Percentiles rank a stretch among this genome's conserved stretches.
Evolutionary conservation across 768 basidiomycete species (phyloP).

Genomic region (Auriscalpium orientale): DNA sequence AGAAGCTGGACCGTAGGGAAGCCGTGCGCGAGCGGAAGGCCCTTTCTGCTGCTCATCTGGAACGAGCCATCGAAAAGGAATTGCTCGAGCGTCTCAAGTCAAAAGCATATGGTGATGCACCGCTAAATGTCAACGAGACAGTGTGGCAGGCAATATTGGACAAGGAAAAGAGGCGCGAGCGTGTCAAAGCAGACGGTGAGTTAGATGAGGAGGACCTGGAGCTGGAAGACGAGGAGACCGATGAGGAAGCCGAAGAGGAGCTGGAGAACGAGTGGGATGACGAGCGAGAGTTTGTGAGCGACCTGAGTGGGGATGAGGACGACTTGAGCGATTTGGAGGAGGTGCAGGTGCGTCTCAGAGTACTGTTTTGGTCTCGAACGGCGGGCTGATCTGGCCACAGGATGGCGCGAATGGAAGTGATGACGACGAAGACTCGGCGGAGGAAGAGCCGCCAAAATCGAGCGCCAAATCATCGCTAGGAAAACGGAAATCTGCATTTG

Average conservation of each 20-base stretch:
- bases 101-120: conserved; percentile 96
- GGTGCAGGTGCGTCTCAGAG: conserved; percentile 40
- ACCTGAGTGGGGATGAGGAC: conserved; percentile 62
- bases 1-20: conserved; percentile 92
- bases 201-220: conserved; percentile 26
- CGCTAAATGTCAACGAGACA: conserved; percentile 94
- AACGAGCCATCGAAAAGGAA: conserved; percentile 93
- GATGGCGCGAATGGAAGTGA: conserved; percentile 16
- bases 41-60: conserved; percentile 89
- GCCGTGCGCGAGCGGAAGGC: conserved; percentile 92
- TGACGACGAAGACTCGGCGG: conserved; percentile 38
- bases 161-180: conserved; percentile 51
- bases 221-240: conserved; percentile 31
- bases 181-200: conserved; percentile 35
- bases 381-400: background rate
- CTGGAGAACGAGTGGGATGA: conserved; percentile 53
- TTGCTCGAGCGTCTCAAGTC: conserved; percentile 91
- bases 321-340: conserved; percentile 63
- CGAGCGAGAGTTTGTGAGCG: conserved; percentile 63
- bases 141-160: conserved; percentile 94
- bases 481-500: conserved; percentile 56
- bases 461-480: conserved; percentile 32
- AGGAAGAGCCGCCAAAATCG: conserved; percentile 26
- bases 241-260: conserved; percentile 40
- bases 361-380: background rate